Conservation (phyloP, 202 grass and related monocot genomes). For the Panicum virgatum region DNA sequence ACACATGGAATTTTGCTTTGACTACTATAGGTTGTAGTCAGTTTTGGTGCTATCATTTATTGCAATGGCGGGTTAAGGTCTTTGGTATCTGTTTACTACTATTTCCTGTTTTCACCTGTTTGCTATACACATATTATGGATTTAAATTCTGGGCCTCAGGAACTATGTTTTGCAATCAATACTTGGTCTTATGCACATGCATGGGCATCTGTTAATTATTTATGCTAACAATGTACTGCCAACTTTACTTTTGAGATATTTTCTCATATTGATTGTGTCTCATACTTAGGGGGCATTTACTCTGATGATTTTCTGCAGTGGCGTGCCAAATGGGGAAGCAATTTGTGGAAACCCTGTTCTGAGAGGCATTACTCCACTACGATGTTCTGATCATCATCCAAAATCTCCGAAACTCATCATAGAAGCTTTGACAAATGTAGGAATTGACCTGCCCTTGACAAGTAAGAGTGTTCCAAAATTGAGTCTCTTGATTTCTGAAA, state of each 20-base stretch:
- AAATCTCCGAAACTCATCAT: conserved; percentile 55
- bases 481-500: conserved; percentile 55
- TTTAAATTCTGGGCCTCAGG: not conserved
- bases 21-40: not conserved
- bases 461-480: conserved; percentile 51
- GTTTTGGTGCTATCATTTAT: not conserved
- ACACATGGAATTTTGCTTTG: not conserved
- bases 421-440: conserved; percentile 57
- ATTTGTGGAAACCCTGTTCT: conserved; percentile 66
- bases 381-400: conserved; percentile 58
- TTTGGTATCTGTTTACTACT: not conserved
- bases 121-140: not conserved
- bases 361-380: conserved; percentile 43
- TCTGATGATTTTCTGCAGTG: conserved; percentile 41
- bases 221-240: not conserved
- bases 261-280: not conserved
- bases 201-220: conserved; percentile 1
- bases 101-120: not conserved
- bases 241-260: not conserved
- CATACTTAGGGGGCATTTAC: conserved; percentile 9
- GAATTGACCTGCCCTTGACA: conserved; percentile 53
- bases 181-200: not conserved
- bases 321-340: conserved; percentile 37
- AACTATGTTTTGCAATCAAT: not conserved
- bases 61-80: not conserved